These are phyloP conservation scores for Flaveria ramosissima DNA, from an alignment of 129 eudicot species.

Conservation along the genomic window DNA sequence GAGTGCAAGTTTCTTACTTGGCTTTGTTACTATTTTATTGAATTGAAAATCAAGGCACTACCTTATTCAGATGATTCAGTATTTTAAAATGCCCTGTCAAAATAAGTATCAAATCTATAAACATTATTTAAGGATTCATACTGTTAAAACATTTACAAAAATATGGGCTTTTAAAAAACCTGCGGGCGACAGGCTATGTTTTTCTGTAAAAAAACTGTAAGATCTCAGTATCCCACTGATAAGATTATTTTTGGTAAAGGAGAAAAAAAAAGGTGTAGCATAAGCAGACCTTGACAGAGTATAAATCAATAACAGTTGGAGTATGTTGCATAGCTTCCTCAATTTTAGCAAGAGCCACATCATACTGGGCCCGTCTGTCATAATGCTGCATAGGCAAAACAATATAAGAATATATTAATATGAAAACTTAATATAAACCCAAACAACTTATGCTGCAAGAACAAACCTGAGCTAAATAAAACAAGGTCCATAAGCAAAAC, in stretches of 20 bases:
- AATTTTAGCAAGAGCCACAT: constrained; percentile 70
- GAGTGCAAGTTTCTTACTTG: background rate
- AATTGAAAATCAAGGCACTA: background rate
- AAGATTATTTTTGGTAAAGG: background rate
- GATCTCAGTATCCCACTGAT: background rate
- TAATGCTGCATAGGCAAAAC: constrained; percentile 69
- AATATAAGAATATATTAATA: constrained; percentile 5
- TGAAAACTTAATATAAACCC: background rate
- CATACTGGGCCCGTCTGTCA: constrained; percentile 76
- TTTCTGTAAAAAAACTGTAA: background rate
- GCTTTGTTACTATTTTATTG: background rate
- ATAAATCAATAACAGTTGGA: constrained; percentile 93
- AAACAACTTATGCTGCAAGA: constrained; percentile 12
- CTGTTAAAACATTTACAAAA: background rate
- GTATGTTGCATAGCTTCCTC: constrained; percentile 91
- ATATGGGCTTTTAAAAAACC: background rate
- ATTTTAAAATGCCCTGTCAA: background rate
- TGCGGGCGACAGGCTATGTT: background rate
- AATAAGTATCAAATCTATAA: background rate
- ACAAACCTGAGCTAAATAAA: constrained; percentile 79
- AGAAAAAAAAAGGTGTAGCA: background rate
- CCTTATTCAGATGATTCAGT: background rate
- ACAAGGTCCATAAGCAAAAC: constrained; percentile 66
- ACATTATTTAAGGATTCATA: background rate
- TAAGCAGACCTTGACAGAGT: constrained; percentile 72